Conservation (phyloP, 148 eudicot species). For the Spergularia bocconei region DNA sequence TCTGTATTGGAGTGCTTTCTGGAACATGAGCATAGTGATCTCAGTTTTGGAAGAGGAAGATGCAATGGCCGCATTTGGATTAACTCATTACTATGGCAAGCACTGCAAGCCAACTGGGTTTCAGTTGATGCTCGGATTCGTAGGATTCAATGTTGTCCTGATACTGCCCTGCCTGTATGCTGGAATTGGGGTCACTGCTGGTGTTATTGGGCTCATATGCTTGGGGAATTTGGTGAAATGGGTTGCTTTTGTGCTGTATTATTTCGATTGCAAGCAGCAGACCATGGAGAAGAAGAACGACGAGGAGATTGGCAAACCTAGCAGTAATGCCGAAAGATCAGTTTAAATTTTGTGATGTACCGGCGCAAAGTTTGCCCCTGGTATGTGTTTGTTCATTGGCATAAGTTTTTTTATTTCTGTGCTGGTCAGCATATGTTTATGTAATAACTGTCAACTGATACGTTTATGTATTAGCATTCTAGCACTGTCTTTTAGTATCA, state of each 20-base stretch:
- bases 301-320: conserved; percentile 5
- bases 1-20: conserved; percentile 23
- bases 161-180: conserved; percentile 8
- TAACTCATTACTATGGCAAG: conserved; percentile 23
- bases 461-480: too few relatives aligned
- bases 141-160: background rate
- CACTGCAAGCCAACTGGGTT: conserved; percentile 15
- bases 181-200: conserved; percentile 9
- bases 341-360: background rate
- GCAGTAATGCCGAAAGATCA: background rate
- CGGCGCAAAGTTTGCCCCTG: too few relatives aligned
- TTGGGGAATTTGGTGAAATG: conserved; percentile 27
- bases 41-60: conserved; percentile 26
- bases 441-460: too few relatives aligned
- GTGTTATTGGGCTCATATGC: conserved; percentile 9
- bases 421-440: too few relatives aligned
- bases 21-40: conserved; percentile 35
- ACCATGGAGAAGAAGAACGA: conserved; percentile 15
- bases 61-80: conserved; percentile 20
- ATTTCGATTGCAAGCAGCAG: conserved; percentile 19
- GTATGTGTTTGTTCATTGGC: too few relatives aligned
- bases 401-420: too few relatives aligned
- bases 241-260: conserved; percentile 29
- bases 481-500: too few relatives aligned
- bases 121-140: conserved; percentile 11